Base-by-base conservation (phyloP, 176 grass and related monocot species). In the Zoysia japonica region DNA sequence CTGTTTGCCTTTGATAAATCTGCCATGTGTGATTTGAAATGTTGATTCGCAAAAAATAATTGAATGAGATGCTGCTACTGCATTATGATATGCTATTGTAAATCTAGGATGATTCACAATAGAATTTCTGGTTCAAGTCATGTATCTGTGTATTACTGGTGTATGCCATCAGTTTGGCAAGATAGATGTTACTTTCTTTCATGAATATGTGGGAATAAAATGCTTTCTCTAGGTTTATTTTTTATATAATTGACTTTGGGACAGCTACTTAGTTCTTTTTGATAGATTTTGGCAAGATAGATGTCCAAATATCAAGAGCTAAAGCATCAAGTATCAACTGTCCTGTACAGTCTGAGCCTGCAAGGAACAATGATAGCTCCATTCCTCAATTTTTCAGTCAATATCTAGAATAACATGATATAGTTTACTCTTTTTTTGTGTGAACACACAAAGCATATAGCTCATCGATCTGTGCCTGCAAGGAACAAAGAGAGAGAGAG, bases 1-100 rank as follows among this genome's bases (percentile, higher is more conserved):
- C 36, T 61, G n/a, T 39, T 66, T 49, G 11, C 41, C 15, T 74
- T 87, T 65, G 45, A 61, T 28, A 62, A 10, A 71, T 84, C 20
- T 45, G 5, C 13, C 20, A 39, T 35, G 7, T 42, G 66, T 72
- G 4, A 28, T 28, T 28, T 28, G 28, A 28, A 28, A 28, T 28
- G 28, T 28, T 28, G 28, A 28, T 28, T 28, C 28, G 28, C 28
- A 28, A 28, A 28, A 28, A 28, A 19, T 61, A 50, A 14, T 50
- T 52, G 2, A 43, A 50, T 70, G 55, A 11, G 43, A 54, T 65
- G n/a, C 17, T 51, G 46, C 10, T 5, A 17, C 15, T 79, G 36
- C 28, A 11, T 72, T 35, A 51, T 55, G 12, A 35, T 9, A 67
- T 61, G 8, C 11, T 61, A 8, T 55, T 43, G 9, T 59, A 38